Conservation (phyloP, 768 basidiomycete species). For the Calocera cornea region DNA sequence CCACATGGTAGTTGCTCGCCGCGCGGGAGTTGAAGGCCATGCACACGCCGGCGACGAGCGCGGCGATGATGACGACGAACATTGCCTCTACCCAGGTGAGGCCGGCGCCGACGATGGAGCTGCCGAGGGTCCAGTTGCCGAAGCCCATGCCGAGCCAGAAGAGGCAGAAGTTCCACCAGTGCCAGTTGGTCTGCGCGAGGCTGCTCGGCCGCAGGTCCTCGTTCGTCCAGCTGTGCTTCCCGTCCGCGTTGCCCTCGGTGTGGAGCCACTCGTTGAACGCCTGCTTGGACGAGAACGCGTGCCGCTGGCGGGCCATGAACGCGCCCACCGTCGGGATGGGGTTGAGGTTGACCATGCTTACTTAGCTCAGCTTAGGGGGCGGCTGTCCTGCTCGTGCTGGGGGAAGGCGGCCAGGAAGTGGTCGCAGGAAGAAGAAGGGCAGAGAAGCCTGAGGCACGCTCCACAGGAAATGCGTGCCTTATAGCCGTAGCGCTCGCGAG, state of each 20-base stretch:
- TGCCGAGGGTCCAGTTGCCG: constrained; percentile 7
- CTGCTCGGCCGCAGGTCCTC: constrained; percentile 17
- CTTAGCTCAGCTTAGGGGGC: too few species aligned
- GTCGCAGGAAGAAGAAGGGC: not conserved
- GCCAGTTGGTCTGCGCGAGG: constrained; percentile 15
- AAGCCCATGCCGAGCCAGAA: constrained; percentile 15
- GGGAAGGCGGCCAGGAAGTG: not conserved
- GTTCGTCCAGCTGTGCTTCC: constrained; percentile 16
- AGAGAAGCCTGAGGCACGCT: constrained; percentile 3
- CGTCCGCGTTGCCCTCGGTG: constrained; percentile 3
- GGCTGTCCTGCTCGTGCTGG: not conserved
- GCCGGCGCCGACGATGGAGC: not conserved
- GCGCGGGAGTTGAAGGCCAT: constrained; percentile 15
- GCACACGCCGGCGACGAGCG: constrained; percentile 11
- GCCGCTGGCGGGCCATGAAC: constrained; percentile 7
- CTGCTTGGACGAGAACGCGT: constrained; percentile 12
- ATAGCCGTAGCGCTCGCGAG: not conserved
- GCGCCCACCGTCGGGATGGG: not conserved
- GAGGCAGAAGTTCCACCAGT: constrained; percentile 14
- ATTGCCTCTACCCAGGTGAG: constrained; percentile 8
- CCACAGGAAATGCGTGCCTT: not conserved
- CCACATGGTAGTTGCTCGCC: constrained; percentile 14
- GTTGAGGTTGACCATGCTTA: not conserved
- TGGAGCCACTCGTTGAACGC: constrained; percentile 13
- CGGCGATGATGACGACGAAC: constrained; percentile 5